A percentile compares a stretch with the other conserved stretches of the same genome.
Conservation (phyloP, 768 basidiomycete species). For the Postia placenta region DNA sequence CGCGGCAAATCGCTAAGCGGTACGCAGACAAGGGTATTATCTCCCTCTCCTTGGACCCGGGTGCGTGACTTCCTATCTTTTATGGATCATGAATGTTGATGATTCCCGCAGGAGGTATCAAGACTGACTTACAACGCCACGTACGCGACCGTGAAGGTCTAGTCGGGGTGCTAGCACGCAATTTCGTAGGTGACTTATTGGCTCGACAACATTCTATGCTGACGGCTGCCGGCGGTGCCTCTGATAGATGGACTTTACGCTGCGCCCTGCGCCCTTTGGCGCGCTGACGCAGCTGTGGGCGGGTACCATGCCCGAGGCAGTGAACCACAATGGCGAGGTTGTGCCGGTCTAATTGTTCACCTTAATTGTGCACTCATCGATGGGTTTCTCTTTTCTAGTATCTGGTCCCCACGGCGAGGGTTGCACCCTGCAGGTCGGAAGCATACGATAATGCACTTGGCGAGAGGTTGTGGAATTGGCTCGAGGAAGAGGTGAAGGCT, state of each 20-base stretch:
- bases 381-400: conserved; percentile 7
- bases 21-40: conserved; percentile 41
- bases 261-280: conserved; percentile 24
- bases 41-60: conserved; percentile 40
- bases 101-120: conserved; percentile 15
- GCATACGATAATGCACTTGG: conserved; percentile 17
- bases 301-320: conserved; percentile 31
- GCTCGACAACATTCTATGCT: neutral
- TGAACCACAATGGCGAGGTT: conserved; percentile 34
- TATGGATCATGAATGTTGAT: neutral
- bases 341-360: neutral
- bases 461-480: conserved; percentile 18
- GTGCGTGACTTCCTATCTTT: conserved; percentile 15
- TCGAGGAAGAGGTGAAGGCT: conserved; percentile 17
- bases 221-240: conserved; percentile 2
- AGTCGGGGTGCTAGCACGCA: neutral
- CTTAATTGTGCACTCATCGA: neutral
- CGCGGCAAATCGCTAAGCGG: conserved; percentile 40
- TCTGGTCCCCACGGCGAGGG: conserved; percentile 19
- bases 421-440: conserved; percentile 14
- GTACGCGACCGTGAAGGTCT: neutral
- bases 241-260: conserved; percentile 13
- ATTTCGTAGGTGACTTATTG: conserved; percentile 3
- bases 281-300: conserved; percentile 25
- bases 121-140: conserved; percentile 10